Percentiles rank a stretch among this genome's conserved stretches.
Conservation (phyloP, 176 grass and related monocot species). For the Carex pumila region DNA sequence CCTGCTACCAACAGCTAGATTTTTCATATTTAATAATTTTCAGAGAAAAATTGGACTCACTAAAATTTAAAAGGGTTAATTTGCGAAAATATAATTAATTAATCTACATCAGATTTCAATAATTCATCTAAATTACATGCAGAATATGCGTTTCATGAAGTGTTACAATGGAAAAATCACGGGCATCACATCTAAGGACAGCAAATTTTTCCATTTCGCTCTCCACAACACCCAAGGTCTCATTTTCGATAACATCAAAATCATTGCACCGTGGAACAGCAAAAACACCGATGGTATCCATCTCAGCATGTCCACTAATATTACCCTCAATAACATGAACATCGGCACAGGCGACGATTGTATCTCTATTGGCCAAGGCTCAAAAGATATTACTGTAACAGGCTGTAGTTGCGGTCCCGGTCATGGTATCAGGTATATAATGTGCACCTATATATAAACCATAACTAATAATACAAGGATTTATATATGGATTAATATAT, state of each 20-base stretch:
- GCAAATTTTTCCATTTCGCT: constrained; percentile 31
- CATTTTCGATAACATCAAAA: not conserved
- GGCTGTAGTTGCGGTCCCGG: constrained; percentile 28
- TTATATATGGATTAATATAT: no score
- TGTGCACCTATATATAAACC: no score
- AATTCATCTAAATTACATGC: not conserved
- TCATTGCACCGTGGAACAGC: constrained; percentile 30
- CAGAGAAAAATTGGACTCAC: not conserved
- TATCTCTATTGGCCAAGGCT: constrained; percentile 34
- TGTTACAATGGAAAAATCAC: not conserved
- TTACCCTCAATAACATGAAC: not conserved
- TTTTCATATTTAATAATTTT: no score
- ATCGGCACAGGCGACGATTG: constrained; percentile 38
- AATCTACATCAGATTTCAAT: not conserved
- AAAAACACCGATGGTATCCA: constrained; percentile 46
- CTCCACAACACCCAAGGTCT: constrained; percentile 15
- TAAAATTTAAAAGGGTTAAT: not conserved
- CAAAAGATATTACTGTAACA: not conserved
- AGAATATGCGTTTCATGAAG: constrained; percentile 26
- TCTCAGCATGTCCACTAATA: constrained; percentile 8
- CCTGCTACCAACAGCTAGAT: no score
- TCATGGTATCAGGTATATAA: constrained; percentile 30
- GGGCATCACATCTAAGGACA: constrained; percentile 17
- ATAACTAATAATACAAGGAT: no score
- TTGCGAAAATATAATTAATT: not conserved